phyloP scores from a whole-genome alignment of 208 protist species.

The Leishmania braziliensis region DNA sequence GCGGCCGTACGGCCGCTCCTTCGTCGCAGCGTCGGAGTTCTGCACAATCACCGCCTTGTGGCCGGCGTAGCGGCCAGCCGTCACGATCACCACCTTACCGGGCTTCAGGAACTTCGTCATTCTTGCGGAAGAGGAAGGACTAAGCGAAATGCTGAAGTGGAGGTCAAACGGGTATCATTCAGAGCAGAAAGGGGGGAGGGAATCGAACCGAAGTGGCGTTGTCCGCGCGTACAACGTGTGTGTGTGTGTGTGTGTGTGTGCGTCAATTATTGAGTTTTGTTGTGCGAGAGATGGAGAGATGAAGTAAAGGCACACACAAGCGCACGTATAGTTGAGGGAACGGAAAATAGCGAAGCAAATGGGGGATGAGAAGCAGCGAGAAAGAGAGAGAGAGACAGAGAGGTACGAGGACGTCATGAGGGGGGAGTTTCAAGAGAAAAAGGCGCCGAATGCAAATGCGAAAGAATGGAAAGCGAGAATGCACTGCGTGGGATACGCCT shows the following conservation, averaged over 20 bases:
- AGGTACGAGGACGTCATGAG: neutral
- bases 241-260: neutral
- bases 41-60: constrained; percentile 98
- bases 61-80: constrained; percentile 97
- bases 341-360: neutral
- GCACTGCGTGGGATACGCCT: neutral
- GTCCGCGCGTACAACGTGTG: neutral
- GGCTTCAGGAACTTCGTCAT: constrained; percentile 96
- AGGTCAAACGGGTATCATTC: neutral
- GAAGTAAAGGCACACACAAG: neutral
- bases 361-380: neutral
- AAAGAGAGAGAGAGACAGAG: neutral
- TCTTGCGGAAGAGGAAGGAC: neutral
- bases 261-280: neutral
- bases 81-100: constrained; percentile 98
- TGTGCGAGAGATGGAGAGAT: neutral
- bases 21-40: constrained; percentile 90
- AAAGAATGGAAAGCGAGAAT: neutral
- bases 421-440: neutral
- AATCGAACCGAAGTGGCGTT: neutral
- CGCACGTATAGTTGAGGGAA: neutral
- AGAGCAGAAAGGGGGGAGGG: neutral
- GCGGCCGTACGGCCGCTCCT: constrained; percentile 94
- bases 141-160: neutral
- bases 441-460: neutral